Conservation (phyloP, 257 asterid genomes). For the Thymus mandschuricus region DNA sequence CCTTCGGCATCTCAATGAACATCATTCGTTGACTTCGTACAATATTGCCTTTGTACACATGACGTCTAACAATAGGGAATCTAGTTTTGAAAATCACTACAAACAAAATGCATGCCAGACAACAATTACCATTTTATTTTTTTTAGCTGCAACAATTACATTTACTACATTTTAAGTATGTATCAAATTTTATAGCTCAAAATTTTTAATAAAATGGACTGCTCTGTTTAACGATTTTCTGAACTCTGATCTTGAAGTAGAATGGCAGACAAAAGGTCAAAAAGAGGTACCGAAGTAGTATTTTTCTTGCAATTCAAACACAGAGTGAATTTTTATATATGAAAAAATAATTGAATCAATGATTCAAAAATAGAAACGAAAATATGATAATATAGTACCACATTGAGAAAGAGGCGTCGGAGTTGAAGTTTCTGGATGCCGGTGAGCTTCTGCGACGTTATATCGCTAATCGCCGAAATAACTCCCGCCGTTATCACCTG, state of each 20-base stretch:
- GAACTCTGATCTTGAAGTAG: background rate
- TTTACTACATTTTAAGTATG: background rate
- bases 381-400: conserved; percentile 47
- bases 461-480: conserved; percentile 81
- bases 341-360: background rate
- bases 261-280: background rate
- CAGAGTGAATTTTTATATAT: background rate
- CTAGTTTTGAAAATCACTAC: background rate
- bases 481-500: conserved; percentile 78
- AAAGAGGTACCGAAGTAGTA: too few relatives aligned
- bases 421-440: conserved; percentile 84
- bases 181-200: background rate
- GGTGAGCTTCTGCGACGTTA: conserved; percentile 82
- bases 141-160: background rate
- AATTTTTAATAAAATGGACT: too few relatives aligned
- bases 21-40: conserved; percentile 1
- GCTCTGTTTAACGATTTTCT: too few relatives aligned
- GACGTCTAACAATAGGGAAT: conserved; percentile 1
- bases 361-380: background rate
- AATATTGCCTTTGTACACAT: background rate
- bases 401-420: conserved; percentile 88
- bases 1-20: background rate
- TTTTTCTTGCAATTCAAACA: background rate
- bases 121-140: background rate
- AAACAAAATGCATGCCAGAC: background rate